Evolutionary conservation across 2,329 filamentous ascomycete genomes (phyloP).

Genomic region (Hymenoscyphus albidus): DNA sequence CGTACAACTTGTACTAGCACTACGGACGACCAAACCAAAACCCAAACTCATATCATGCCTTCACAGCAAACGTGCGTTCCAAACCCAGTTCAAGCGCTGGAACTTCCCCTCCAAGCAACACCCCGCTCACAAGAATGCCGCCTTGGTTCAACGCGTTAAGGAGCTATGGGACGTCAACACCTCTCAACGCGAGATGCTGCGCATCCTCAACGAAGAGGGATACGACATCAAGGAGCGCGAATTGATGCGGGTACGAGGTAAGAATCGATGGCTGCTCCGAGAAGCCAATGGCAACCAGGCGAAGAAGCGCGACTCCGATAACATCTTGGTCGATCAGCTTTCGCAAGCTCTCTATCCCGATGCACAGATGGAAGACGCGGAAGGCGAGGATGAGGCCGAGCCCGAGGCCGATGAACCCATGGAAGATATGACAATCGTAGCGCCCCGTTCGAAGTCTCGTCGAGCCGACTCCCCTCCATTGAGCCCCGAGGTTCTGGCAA

Average conservation of each 20-base stretch:
- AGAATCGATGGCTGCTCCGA: conserved; percentile 65
- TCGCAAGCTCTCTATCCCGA: conserved; percentile 35
- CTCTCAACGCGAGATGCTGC: conserved; percentile 69
- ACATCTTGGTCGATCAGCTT: conserved; percentile 35
- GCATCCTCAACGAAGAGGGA: conserved; percentile 65
- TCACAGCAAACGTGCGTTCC: conserved; percentile 68
- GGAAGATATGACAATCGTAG: conserved; percentile 18
- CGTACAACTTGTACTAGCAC: conserved; percentile 17
- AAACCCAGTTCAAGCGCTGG: conserved; percentile 75
- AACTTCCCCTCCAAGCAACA: conserved; percentile 72
- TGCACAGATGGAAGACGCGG: conserved; percentile 28
- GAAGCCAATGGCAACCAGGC: conserved; percentile 55
- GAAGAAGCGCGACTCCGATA: conserved; percentile 35
- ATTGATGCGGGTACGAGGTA: conserved; percentile 63
- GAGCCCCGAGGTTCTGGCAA: conserved; percentile 46
- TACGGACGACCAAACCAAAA: conserved; percentile 9
- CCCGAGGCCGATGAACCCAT: conserved; percentile 18
- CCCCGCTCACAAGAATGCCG: conserved; percentile 65
- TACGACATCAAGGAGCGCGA: conserved; percentile 69
- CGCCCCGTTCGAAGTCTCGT: conserved; percentile 25
- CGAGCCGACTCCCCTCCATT: conserved; percentile 36
- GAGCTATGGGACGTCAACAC: conserved; percentile 76
- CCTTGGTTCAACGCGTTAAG: conserved; percentile 64
- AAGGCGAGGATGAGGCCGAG: conserved; percentile 26
- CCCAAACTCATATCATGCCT: conserved; percentile 2